phyloP scores from a whole-genome alignment of 2,329 filamentous ascomycete species.

The Waltergamsia citrina region DNA sequence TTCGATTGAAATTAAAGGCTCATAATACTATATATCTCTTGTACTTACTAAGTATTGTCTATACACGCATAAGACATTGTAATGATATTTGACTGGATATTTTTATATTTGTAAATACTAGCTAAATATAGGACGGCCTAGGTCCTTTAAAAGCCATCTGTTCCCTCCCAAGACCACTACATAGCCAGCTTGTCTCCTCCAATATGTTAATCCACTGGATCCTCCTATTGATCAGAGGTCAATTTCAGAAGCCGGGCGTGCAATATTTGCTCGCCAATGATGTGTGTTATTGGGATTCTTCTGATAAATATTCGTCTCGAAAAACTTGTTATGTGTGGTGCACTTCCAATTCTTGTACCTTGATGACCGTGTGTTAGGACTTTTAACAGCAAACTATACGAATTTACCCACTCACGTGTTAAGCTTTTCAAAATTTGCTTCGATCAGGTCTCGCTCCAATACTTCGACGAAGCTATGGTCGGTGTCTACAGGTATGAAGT shows the following conservation, averaged over 20 bases:
- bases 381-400: not conserved
- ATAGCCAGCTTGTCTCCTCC: no score
- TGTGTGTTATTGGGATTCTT: slow-evolving; percentile 33
- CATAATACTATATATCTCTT: no score
- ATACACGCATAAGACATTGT: no score
- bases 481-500: slow-evolving; percentile 20
- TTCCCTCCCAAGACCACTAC: no score
- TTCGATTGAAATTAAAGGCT: no score
- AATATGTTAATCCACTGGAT: no score
- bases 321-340: slow-evolving; percentile 31
- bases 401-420: slow-evolving; percentile 23
- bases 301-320: slow-evolving; percentile 38
- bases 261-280: slow-evolving; percentile 32
- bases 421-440: slow-evolving; percentile 32
- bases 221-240: no score
- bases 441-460: slow-evolving; percentile 24
- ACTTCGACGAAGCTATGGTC: slow-evolving; percentile 20
- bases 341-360: slow-evolving; percentile 40
- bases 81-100: no score
- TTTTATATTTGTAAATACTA: no score
- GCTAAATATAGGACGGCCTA: no score
- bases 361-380: not conserved
- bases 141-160: no score
- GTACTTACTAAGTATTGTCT: no score
- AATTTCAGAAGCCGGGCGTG: slow-evolving; percentile 26